Conservation (phyloP, 2,329 filamentous ascomycete species). For the Fonsecaea pedrosoi region DNA sequence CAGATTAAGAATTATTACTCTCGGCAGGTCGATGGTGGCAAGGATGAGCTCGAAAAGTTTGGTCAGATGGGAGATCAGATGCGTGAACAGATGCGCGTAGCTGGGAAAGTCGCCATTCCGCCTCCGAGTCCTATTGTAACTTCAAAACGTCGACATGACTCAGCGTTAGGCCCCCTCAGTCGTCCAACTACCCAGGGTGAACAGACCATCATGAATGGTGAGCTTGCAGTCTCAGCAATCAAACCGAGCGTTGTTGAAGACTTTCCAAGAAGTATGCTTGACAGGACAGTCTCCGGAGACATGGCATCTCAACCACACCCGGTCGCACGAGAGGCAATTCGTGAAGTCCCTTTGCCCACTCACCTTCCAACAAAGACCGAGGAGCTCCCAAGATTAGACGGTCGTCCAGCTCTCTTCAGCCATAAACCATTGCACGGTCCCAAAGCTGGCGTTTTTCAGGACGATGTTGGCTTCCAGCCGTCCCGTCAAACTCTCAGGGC, state of each 20-base stretch:
- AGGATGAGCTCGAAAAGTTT: constrained; percentile 53
- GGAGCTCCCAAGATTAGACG: constrained; percentile 44
- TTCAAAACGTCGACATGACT: constrained; percentile 56
- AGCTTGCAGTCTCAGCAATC: constrained; percentile 46
- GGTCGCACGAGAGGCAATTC: constrained; percentile 23
- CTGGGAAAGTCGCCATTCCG: constrained; percentile 53
- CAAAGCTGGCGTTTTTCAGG: constrained; percentile 53
- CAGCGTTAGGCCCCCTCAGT: constrained; percentile 45
- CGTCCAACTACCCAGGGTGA: constrained; percentile 44
- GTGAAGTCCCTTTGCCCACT: constrained; percentile 27
- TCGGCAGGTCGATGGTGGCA: constrained; percentile 52
- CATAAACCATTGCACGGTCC: constrained; percentile 49
- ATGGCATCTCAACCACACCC: constrained; percentile 32
- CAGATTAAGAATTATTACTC: constrained; percentile 60
- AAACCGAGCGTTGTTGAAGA: constrained; percentile 43
- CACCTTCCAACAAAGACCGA: constrained; percentile 39
- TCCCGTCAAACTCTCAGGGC: constrained; percentile 46
- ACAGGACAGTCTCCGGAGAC: constrained; percentile 32
- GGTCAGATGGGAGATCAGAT: constrained; percentile 53
- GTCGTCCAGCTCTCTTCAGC: constrained; percentile 44
- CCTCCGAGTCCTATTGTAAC: constrained; percentile 53
- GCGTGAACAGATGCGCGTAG: constrained; percentile 54
- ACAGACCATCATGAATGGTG: constrained; percentile 46
- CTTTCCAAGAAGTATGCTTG: constrained; percentile 34
- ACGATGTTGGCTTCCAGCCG: constrained; percentile 44